These are phyloP conservation scores for Salvia splendens DNA, from an alignment of 257 asterid genomes.

Conservation along the genomic window DNA sequence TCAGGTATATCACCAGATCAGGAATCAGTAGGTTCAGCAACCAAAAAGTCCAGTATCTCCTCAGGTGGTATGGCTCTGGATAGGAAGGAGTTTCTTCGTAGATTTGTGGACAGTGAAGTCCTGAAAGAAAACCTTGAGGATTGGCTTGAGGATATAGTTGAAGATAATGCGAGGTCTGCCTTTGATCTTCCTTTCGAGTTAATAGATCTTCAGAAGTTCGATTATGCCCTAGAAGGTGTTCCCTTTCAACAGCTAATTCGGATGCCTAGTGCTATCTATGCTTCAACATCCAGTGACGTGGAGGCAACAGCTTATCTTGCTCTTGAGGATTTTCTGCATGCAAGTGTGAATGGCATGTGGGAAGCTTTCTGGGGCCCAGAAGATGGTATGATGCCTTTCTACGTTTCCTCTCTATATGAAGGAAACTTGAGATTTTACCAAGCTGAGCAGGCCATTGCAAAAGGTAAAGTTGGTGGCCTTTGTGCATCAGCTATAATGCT, in stretches of 20 bases:
- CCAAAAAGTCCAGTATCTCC: conserved; percentile 72
- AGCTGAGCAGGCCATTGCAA: conserved; percentile 85
- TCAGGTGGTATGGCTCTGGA: conserved; percentile 69
- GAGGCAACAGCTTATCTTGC: conserved; percentile 89
- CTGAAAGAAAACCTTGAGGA: conserved; percentile 51
- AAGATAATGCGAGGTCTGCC: conserved; percentile 34
- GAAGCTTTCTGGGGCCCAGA: conserved; percentile 88
- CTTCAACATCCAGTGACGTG: conserved; percentile 61
- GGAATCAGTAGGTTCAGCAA: conserved; percentile 73
- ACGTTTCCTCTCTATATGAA: conserved; percentile 64
- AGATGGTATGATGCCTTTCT: conserved; percentile 69
- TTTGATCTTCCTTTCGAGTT: conserved; percentile 87
- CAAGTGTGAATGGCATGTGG: conserved; percentile 81
- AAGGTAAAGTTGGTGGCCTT: conserved; percentile 72
- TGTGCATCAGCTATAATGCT: conserved; percentile 91
- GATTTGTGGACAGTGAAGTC: conserved; percentile 68
- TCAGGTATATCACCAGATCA: conserved; percentile 74
- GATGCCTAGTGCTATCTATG: conserved; percentile 87
- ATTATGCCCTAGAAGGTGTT: conserved; percentile 88
- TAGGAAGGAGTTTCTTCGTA: conserved; percentile 76
- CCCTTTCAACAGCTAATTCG: conserved; percentile 86
- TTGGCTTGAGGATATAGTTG: conserved; percentile 64
- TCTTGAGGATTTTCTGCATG: conserved; percentile 87
- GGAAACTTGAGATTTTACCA: conserved; percentile 73
- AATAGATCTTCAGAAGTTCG: conserved; percentile 92